phyloP scores from a whole-genome alignment of 345 rosid genomes.

The Corchorus capsularis region DNA sequence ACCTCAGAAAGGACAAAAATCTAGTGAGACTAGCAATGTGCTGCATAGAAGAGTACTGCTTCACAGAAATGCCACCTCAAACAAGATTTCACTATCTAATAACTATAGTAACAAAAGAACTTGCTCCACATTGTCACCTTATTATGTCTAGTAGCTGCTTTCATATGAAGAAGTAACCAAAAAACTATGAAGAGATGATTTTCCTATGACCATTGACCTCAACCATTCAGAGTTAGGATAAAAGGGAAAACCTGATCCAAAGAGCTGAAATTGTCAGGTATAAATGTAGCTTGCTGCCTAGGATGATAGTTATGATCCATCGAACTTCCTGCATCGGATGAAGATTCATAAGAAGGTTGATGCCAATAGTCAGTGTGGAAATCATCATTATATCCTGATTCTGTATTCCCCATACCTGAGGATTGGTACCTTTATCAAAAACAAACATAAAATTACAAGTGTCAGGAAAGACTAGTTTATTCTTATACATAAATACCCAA shows the following conservation, averaged over 20 bases:
- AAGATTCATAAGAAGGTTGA: conserved; percentile 19
- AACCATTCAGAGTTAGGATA: conserved; percentile 4
- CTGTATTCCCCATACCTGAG: conserved; percentile 39
- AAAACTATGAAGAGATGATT: background rate
- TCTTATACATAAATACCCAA: background rate
- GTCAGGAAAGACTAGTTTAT: background rate
- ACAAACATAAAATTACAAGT: background rate
- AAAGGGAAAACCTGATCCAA: conserved; percentile 65
- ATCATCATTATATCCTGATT: conserved; percentile 34
- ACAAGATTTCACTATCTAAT: background rate
- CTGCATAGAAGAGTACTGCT: background rate
- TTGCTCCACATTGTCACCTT: background rate
- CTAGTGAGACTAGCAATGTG: background rate
- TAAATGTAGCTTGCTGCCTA: conserved; percentile 37
- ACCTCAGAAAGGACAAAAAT: background rate
- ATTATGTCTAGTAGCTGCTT: background rate
- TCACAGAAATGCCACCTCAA: background rate
- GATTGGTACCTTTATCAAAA: conserved; percentile 21
- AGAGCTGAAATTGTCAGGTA: conserved; percentile 68
- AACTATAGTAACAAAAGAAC: background rate
- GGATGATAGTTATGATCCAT: conserved; percentile 29
- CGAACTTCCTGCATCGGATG: conserved; percentile 38
- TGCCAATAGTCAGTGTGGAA: conserved; percentile 24
- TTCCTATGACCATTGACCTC: background rate
- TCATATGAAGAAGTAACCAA: background rate